Evolutionary conservation across 2,329 filamentous ascomycete species (phyloP).

Genomic region (Neocucurbitaria cava): DNA sequence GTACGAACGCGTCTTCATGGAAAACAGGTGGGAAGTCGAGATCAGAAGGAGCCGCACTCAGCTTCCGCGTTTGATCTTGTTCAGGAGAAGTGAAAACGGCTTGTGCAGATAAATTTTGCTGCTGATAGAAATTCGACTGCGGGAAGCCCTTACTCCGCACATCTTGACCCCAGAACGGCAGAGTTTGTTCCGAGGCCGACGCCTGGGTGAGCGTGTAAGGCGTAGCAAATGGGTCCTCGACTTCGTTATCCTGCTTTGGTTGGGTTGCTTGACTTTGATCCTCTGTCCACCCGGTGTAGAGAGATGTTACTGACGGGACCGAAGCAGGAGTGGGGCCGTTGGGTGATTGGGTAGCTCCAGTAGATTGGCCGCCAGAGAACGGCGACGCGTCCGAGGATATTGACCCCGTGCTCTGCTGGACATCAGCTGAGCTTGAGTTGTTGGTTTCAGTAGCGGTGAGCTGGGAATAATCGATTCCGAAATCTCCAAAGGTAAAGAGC

Average conservation of each 20-base stretch:
- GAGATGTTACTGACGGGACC: constrained; percentile 44
- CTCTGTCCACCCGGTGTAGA: constrained; percentile 48
- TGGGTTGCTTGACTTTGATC: constrained; percentile 30
- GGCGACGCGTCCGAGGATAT: constrained; percentile 45
- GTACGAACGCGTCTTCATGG: constrained; percentile 40
- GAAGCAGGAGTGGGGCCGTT: constrained; percentile 41
- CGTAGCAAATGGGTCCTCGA: constrained; percentile 37
- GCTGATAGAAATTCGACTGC: constrained; percentile 44
- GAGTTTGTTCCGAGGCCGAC: constrained; percentile 40
- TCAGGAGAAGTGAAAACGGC: constrained; percentile 45
- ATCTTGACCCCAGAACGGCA: constrained; percentile 38
- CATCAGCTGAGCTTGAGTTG: constrained; percentile 31
- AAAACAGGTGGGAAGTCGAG: constrained; percentile 40
- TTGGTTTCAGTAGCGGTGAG: constrained; percentile 31
- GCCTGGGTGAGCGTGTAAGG: constrained; percentile 40
- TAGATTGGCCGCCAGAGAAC: constrained; percentile 43
- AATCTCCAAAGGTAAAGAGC: constrained; percentile 36
- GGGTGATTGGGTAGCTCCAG: constrained; percentile 40
- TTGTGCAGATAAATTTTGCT: constrained; percentile 45
- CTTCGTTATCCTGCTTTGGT: constrained; percentile 34
- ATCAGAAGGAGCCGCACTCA: constrained; percentile 40
- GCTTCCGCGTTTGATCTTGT: constrained; percentile 34
- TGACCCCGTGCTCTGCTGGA: constrained; percentile 39
- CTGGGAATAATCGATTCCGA: constrained; percentile 32
- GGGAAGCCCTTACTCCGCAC: constrained; percentile 30